These are phyloP conservation scores for Saccharomyces hybrid DNA, from an alignment of 1,139 yeast genomes.

Conservation along the genomic window DNA sequence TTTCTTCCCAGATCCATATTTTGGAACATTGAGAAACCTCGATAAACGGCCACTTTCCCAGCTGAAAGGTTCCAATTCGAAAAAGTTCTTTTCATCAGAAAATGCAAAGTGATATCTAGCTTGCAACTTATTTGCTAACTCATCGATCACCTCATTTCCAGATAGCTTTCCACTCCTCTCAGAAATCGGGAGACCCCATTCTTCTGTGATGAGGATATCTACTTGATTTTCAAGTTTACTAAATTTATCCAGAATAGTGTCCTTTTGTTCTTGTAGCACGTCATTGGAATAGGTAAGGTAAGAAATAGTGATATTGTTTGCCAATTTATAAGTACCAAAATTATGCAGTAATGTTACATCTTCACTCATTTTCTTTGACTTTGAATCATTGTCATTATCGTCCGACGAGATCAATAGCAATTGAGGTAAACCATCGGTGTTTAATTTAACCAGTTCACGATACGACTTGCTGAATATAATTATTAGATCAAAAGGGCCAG, in stretches of 20 bases:
- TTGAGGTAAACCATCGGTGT: slow-evolving; percentile 28
- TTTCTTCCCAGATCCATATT: slow-evolving; percentile 45
- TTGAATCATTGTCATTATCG: not conserved
- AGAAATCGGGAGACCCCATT: slow-evolving; percentile 55
- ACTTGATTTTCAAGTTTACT: slow-evolving; percentile 22
- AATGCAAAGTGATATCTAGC: slow-evolving; percentile 68
- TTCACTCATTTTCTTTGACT: not conserved
- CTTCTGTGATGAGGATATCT: slow-evolving; percentile 50
- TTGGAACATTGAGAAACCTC: slow-evolving; percentile 57
- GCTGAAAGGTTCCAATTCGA: slow-evolving; percentile 50
- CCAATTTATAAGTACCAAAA: slow-evolving; percentile 36
- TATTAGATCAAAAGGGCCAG: slow-evolving; percentile 58
- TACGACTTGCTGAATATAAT: slow-evolving; percentile 44
- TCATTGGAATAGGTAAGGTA: slow-evolving; percentile 35
- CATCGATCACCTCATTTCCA: slow-evolving; percentile 38
- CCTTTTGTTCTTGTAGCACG: slow-evolving; percentile 15
- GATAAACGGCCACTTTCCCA: slow-evolving; percentile 42
- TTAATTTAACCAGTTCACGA: not conserved
- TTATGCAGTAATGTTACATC: slow-evolving; percentile 30
- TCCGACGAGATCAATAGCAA: slow-evolving; percentile 25
- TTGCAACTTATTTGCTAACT: slow-evolving; percentile 36
- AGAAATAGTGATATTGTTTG: slow-evolving; percentile 43
- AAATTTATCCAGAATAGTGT: slow-evolving; percentile 18
- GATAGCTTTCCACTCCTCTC: slow-evolving; percentile 29
- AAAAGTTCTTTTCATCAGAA: slow-evolving; percentile 40